These are phyloP conservation scores for Pulchroboletus neoregius DNA, from an alignment of 1,284 basidiomycete genomes.

Conservation along the genomic window DNA sequence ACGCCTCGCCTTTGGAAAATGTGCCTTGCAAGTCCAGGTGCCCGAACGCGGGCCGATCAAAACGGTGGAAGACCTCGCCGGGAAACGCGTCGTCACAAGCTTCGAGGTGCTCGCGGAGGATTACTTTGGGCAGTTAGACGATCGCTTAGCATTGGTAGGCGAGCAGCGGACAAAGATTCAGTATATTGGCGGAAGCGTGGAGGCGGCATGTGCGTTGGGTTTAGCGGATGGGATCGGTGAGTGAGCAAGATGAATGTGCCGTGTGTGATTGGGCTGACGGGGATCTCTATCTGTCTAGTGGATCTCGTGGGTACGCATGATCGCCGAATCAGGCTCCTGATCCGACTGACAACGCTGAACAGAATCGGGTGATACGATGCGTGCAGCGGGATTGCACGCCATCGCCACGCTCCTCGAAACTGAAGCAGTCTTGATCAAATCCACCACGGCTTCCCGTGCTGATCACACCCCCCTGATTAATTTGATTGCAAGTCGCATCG, in stretches of 20 bases:
- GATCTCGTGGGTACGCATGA: constrained; percentile 79
- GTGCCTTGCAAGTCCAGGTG: constrained; percentile 91
- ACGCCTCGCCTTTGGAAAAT: constrained; percentile 91
- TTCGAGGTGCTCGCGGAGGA: constrained; percentile 85
- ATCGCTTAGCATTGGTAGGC: constrained; percentile 45
- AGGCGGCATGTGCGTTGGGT: constrained; percentile 95
- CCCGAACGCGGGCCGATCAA: constrained; percentile 76
- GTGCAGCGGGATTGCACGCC: constrained; percentile 91
- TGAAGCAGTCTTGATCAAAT: constrained; percentile 93
- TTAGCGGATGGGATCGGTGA: constrained; percentile 95
- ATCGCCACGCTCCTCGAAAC: constrained; percentile 87
- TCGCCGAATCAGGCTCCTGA: no score
- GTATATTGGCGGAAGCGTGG: constrained; percentile 96
- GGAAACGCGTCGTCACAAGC: constrained; percentile 90
- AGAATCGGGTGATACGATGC: constrained; percentile 99
- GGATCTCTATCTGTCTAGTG: constrained; percentile 49
- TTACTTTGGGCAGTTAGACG: constrained; percentile 79
- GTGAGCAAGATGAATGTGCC: constrained; percentile 30
- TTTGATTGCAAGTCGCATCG: constrained; percentile 83
- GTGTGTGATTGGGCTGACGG: constrained; percentile 8
- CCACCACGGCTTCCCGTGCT: constrained; percentile 64
- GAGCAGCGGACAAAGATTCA: constrained; percentile 77
- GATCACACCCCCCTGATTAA: constrained; percentile 70
- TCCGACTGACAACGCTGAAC: constrained; percentile 9
- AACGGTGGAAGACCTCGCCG: constrained; percentile 76